A percentile compares a stretch with the other conserved stretches of the same genome.
Evolutionary conservation across 2,329 filamentous ascomycete species (phyloP).

Genomic region (Fusarium sp.): DNA sequence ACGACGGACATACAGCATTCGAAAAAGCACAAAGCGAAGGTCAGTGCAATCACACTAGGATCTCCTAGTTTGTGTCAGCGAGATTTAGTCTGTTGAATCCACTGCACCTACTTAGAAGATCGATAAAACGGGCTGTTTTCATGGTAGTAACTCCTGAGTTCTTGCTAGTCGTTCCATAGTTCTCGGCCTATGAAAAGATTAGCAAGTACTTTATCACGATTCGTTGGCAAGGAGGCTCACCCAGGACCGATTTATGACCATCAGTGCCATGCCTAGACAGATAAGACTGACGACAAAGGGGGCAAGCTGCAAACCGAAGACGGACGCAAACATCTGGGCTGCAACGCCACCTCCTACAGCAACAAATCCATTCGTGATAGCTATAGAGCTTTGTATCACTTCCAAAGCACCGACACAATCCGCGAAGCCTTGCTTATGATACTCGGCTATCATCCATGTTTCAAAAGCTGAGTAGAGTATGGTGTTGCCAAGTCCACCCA

Average conservation of each 20-base stretch:
- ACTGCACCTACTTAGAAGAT: not conserved
- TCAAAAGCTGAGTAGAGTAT: not conserved
- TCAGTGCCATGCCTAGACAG: not conserved
- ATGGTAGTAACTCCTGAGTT: fast-evolving
- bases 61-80: not conserved
- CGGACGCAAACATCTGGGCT: not conserved
- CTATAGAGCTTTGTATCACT: not conserved
- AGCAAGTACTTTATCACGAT: not conserved
- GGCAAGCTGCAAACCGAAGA: not conserved
- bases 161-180: fast-evolving
- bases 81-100: fast-evolving
- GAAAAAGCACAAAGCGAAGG: not conserved
- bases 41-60: fast-evolving
- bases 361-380: not conserved
- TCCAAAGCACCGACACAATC: not conserved
- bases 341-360: fast-evolving
- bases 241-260: not conserved
- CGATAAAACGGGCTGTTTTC: fast-evolving
- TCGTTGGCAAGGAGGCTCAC: not conserved
- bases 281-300: not conserved
- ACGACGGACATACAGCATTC: not conserved
- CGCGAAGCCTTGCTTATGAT: not conserved
- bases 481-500: not conserved
- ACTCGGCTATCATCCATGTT: not conserved
- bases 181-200: not conserved